Conservation (phyloP, 768 basidiomycete species). For the Boletus pseudopeckii region DNA sequence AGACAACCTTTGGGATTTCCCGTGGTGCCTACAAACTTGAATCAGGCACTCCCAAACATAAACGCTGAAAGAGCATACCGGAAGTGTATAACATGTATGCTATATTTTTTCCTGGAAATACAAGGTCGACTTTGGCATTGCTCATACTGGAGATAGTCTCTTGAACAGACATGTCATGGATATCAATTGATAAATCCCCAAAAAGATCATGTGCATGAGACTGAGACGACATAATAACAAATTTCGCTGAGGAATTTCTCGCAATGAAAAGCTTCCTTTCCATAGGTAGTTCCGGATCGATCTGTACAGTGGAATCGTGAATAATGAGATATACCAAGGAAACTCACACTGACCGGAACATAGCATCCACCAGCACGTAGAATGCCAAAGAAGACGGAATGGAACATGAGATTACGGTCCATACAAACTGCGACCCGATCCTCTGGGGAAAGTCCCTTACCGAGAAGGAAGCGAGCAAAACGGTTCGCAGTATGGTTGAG, state of each 20-base stretch:
- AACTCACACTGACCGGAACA: constrained; percentile 39
- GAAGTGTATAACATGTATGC: constrained; percentile 52
- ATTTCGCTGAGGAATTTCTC: constrained; percentile 38
- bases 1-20: constrained; percentile 52
- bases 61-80: constrained; percentile 26
- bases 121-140: constrained; percentile 27
- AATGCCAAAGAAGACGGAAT: constrained; percentile 41
- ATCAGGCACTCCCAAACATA: constrained; percentile 9
- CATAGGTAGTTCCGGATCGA: constrained; percentile 47
- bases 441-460: constrained; percentile 33
- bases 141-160: constrained; percentile 28
- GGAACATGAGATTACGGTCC: constrained; percentile 40
- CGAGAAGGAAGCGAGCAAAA: constrained; percentile 41
- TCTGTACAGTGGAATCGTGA: constrained; percentile 30
- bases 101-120: constrained; percentile 30
- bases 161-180: constrained; percentile 21
- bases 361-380: constrained; percentile 50
- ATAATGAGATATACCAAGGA: constrained; percentile 9
- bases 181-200: constrained; percentile 19
- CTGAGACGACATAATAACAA: constrained; percentile 38
- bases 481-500: constrained; percentile 38
- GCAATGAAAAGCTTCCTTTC: constrained; percentile 47
- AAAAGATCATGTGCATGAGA: constrained; percentile 8
- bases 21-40: constrained; percentile 37
- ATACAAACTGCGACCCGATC: constrained; percentile 47